Evolutionary conservation across 2,329 filamentous ascomycete genomes (phyloP).

Genomic region (Acarospora socialis): DNA sequence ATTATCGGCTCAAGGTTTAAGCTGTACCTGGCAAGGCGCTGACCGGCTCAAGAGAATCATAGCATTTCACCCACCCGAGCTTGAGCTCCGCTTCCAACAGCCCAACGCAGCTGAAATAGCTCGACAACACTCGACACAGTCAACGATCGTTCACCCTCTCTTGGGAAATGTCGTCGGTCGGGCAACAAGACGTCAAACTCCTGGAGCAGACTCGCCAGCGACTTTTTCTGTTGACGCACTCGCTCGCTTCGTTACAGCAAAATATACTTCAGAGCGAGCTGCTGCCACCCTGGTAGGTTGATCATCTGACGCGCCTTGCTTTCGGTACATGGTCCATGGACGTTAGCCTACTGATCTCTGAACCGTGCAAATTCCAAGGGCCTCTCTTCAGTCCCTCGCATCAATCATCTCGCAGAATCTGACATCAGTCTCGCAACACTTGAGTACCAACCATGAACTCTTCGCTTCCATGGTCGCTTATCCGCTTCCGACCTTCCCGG

Average conservation of each 20-base stretch:
- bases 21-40: too few species aligned
- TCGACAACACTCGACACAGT: too few species aligned
- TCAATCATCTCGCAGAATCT: slow-evolving; percentile 60
- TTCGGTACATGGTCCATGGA: slow-evolving; percentile 1
- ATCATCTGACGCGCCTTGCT: neutral
- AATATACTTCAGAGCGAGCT: slow-evolving; percentile 49
- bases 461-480: slow-evolving; percentile 57
- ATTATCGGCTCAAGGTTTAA: too few species aligned
- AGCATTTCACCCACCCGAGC: too few species aligned
- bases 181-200: slow-evolving; percentile 38
- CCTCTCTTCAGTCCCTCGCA: slow-evolving; percentile 57
- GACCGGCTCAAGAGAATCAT: too few species aligned
- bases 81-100: too few species aligned
- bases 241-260: slow-evolving; percentile 48
- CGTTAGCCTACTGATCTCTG: neutral
- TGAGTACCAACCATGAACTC: slow-evolving; percentile 51
- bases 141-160: too few species aligned
- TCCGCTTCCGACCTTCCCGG: slow-evolving; percentile 62
- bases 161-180: slow-evolving; percentile 29
- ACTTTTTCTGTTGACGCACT: slow-evolving; percentile 53
- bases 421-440: slow-evolving; percentile 48
- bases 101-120: too few species aligned
- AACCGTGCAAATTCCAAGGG: slow-evolving; percentile 29
- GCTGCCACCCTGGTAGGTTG: slow-evolving; percentile 49
- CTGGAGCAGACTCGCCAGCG: slow-evolving; percentile 58